Evolutionary conservation across 257 asterid species (phyloP), one percentile per base, ranked within the genome.

Genomic region (Nicotiana undulata): DNA sequence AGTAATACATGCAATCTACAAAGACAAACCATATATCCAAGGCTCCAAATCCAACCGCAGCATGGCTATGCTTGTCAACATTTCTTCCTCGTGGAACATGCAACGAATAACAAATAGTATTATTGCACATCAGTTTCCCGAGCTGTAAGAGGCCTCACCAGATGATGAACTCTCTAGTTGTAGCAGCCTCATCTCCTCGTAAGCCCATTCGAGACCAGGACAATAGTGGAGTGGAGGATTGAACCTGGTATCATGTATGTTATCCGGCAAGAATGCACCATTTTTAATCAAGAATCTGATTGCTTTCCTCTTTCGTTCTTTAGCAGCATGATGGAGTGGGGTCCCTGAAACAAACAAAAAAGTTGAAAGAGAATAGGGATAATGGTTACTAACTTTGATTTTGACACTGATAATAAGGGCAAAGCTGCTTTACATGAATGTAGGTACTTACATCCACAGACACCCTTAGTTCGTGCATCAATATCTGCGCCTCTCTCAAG

Each of bases 221-320:
- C 99, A 93, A 85, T 95, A 95, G 83, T 95, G 99, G 84, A 91
- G 87, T 20, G 99, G 98, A n/a, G 99, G 99, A 84, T 95, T 95
- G 91, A 93, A 95, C 91, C 99, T 90, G 26, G 99, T 88, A 75
- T 95, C 98, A 15, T 88, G 84, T 65, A 95, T 92, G 88, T 93
- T 90, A 80, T 89, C 96, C 0, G 98, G 98, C 91, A 95, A 83
- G 85, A 95, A 95, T 37, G 99, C 99, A 72, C 99, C 99, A 59
- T 92, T 93, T 77, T 88, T 92, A 26, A 95, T 88, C 85, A 95
- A 90, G 85, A 89, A 95, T 49, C 77, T 93, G 16, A 93, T 93
- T 13, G 99, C 98, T 85, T 86, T 89, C 85, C 86, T 92, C 88
- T 93, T 92, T 81, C 84, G 88, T 84, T 95, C 98, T 85, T 95